phyloP scores from a whole-genome alignment of 2,329 filamentous ascomycete genomes.

The Shiraia sp. region DNA sequence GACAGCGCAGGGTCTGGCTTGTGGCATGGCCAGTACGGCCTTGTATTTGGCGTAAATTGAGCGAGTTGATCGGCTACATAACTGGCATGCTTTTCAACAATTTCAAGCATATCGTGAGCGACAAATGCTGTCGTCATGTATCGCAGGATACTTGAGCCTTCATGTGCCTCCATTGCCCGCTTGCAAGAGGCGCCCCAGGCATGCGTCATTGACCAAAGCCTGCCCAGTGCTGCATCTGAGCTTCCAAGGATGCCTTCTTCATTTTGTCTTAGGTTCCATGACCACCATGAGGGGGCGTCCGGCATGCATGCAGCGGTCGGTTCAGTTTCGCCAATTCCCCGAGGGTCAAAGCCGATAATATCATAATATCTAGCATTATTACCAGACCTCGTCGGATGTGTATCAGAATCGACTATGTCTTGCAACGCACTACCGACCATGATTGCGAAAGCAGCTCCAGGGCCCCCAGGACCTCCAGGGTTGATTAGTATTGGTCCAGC shows the following conservation, averaged over 20 bases:
- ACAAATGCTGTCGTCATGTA: conserved; percentile 53
- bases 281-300: conserved; percentile 33
- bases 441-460: conserved; percentile 41
- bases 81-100: conserved; percentile 50
- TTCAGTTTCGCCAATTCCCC: conserved; percentile 44
- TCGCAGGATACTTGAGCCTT: conserved; percentile 44
- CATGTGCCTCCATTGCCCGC: conserved; percentile 21
- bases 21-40: background rate
- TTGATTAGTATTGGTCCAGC: conserved; percentile 50
- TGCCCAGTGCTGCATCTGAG: conserved; percentile 49
- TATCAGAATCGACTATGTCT: conserved; percentile 31
- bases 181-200: conserved; percentile 41
- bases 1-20: conserved; percentile 1
- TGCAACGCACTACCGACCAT: conserved; percentile 27
- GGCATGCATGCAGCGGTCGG: conserved; percentile 43
- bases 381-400: conserved; percentile 8
- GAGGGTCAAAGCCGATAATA: conserved; percentile 51
- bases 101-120: conserved; percentile 55
- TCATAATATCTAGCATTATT: conserved; percentile 46
- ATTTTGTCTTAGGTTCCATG: conserved; percentile 42
- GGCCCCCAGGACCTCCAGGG: conserved; percentile 51
- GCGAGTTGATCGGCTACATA: conserved; percentile 24
- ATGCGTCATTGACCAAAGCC: conserved; percentile 47
- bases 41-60: conserved; percentile 1
- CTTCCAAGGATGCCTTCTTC: conserved; percentile 46